phyloP scores from a whole-genome alignment of 257 asterid species.

The Primulina eburnea region DNA sequence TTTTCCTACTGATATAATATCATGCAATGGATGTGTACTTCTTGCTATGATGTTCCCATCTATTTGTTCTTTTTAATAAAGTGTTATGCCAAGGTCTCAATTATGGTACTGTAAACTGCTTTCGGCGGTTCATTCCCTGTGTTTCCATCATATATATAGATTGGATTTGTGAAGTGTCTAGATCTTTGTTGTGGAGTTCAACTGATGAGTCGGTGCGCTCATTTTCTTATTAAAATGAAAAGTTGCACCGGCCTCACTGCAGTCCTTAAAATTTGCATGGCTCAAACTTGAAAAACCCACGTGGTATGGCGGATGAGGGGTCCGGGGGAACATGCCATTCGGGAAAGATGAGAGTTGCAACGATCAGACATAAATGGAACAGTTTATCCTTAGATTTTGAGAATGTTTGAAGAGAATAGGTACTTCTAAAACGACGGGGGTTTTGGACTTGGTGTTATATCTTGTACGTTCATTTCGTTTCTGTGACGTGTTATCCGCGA shows the following conservation, averaged over 20 bases:
- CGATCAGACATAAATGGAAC: background rate
- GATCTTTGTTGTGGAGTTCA: background rate
- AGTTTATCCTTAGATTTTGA: too few relatives aligned
- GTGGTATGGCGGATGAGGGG: background rate
- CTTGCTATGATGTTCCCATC: slow-evolving; percentile 25
- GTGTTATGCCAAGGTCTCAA: slow-evolving; percentile 10
- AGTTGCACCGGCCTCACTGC: background rate
- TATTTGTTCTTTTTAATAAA: slow-evolving; percentile 19
- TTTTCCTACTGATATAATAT: slow-evolving; percentile 1
- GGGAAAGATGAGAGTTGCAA: background rate
- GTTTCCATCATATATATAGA: too few relatives aligned
- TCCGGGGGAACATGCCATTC: background rate
- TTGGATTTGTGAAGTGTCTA: background rate
- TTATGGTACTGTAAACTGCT: background rate
- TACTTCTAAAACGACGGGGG: too few relatives aligned
- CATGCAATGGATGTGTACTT: slow-evolving; percentile 19
- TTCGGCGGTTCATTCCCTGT: background rate
- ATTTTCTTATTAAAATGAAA: background rate
- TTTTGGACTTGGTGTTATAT: background rate
- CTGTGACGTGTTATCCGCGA: too few relatives aligned
- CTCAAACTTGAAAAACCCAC: background rate
- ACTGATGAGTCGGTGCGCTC: background rate
- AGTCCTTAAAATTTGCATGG: background rate
- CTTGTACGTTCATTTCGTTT: background rate
- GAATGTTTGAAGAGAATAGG: too few relatives aligned